phyloP scores from a whole-genome alignment of 1,284 basidiomycete species.

The Puccinia brachypodii region DNA sequence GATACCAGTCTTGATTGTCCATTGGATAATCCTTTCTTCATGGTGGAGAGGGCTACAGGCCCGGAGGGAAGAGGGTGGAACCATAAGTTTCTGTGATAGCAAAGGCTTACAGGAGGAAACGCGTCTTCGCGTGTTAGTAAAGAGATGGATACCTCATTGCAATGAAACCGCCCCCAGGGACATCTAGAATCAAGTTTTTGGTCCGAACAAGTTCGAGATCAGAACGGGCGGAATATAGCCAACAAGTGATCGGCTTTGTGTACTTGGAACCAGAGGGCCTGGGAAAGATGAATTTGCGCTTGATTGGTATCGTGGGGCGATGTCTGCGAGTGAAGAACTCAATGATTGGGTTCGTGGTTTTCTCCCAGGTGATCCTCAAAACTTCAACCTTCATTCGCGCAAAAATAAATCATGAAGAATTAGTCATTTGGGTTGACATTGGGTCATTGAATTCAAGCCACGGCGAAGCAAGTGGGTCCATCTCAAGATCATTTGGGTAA shows the following conservation, averaged over 20 bases:
- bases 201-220: conserved; percentile 68
- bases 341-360: conserved; percentile 81
- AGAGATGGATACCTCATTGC: conserved; percentile 66
- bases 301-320: conserved; percentile 65
- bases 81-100: background rate
- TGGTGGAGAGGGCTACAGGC: conserved; percentile 75
- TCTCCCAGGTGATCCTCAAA: conserved; percentile 93
- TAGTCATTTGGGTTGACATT: background rate
- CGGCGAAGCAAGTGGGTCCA: background rate
- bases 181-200: conserved; percentile 82
- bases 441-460: background rate
- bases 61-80: background rate
- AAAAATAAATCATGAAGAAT: background rate
- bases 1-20: conserved; percentile 76
- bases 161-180: conserved; percentile 93
- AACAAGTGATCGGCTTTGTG: conserved; percentile 75
- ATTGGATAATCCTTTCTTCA: conserved; percentile 84
- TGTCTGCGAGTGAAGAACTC: conserved; percentile 67
- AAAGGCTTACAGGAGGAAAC: background rate
- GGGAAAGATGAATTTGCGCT: conserved; percentile 74
- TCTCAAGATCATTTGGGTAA: background rate
- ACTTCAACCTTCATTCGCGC: conserved; percentile 67
- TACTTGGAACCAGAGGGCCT: conserved; percentile 75
- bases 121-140: background rate
- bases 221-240: conserved; percentile 77